These are phyloP conservation scores for Rosellinia necatrix DNA, from an alignment of 2,329 filamentous ascomycete genomes.

Conservation along the genomic window DNA sequence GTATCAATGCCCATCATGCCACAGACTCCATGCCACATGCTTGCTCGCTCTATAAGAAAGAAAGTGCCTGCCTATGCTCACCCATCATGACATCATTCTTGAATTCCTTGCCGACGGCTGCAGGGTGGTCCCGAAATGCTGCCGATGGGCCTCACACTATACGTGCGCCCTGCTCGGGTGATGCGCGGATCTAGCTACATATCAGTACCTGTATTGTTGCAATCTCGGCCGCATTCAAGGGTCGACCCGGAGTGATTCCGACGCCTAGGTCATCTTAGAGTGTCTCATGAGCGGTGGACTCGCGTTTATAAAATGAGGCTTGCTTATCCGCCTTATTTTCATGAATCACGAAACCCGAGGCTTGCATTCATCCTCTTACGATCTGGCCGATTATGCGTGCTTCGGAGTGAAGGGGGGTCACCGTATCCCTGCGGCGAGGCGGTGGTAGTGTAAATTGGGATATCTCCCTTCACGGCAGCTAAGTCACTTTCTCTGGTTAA, in stretches of 20 bases:
- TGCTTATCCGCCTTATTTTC: conserved; percentile 25
- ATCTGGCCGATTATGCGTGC: background rate
- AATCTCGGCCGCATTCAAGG: conserved; percentile 23
- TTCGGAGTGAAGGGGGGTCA: background rate
- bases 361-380: conserved; percentile 19
- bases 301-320: conserved; percentile 7
- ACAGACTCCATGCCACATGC: conserved; percentile 4
- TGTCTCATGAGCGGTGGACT: background rate
- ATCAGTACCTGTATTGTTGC: background rate
- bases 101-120: conserved; percentile 9
- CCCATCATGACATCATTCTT: conserved; percentile 5
- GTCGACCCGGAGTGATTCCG: conserved; percentile 26
- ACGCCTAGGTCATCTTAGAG: conserved; percentile 21
- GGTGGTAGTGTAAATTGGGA: background rate
- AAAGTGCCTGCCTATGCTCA: no score
- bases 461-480: conserved; percentile 4
- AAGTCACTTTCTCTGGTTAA: conserved; percentile 25
- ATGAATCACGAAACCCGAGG: conserved; percentile 7
- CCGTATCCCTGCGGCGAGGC: background rate
- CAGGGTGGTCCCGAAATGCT: conserved; percentile 16
- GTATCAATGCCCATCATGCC: conserved; percentile 9
- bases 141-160: conserved; percentile 6
- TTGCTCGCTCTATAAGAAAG: conserved; percentile 10
- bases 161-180: background rate
- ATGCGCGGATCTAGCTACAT: background rate